These are phyloP conservation scores for Claviceps quebecensis DNA, from an alignment of 2,329 filamentous ascomycete genomes.

Conservation along the genomic window DNA sequence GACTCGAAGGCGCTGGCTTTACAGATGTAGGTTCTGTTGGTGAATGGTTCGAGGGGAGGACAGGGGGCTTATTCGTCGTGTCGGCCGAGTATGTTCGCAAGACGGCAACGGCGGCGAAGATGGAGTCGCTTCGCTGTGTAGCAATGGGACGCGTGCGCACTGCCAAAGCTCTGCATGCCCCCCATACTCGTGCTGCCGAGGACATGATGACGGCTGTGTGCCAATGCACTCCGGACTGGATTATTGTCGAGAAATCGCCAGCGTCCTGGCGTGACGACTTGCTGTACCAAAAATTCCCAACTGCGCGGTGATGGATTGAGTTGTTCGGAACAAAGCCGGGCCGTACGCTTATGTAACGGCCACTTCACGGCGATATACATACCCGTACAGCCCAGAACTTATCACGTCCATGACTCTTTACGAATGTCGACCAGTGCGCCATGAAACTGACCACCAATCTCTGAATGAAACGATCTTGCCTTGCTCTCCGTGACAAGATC, in stretches of 20 bases:
- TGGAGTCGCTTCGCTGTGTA: slow-evolving; percentile 11
- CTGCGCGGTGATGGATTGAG: neutral
- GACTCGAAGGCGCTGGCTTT: neutral
- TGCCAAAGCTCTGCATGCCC: slow-evolving; percentile 20
- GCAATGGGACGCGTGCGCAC: slow-evolving; percentile 14
- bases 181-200: slow-evolving; percentile 20
- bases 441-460: no score
- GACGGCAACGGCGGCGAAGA: slow-evolving; percentile 10
- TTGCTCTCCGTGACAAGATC: no score
- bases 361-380: neutral
- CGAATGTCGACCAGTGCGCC: no score
- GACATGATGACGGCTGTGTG: slow-evolving; percentile 17
- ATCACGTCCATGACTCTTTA: no score
- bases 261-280: slow-evolving; percentile 3
- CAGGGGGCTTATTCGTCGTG: slow-evolving; percentile 6
- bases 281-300: slow-evolving; percentile 4
- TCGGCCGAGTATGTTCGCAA: slow-evolving; percentile 20
- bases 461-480: no score
- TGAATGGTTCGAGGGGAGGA: neutral
- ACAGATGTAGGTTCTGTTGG: neutral
- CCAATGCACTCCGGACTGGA: slow-evolving; percentile 1
- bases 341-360: slow-evolving; percentile 2
- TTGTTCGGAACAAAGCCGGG: slow-evolving; percentile 9
- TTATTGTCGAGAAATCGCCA: neutral
- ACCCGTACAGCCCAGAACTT: no score